Evolutionary conservation across 2,329 filamentous ascomycete genomes (phyloP), one percentile per base, ranked within the genome.

Genomic region (Sporothrix dimorphospora): DNA sequence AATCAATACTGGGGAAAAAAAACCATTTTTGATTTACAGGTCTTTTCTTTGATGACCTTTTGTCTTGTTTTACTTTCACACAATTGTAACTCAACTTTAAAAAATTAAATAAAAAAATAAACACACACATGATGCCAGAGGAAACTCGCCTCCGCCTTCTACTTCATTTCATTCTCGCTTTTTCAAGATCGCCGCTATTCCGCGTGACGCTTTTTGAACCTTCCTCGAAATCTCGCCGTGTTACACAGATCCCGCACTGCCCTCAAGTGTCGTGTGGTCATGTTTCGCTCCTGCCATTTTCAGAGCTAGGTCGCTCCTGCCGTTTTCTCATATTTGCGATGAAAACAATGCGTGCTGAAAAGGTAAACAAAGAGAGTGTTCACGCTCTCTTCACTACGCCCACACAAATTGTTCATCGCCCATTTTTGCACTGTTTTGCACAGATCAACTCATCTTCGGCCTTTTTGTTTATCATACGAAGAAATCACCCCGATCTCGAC

Each of bases 271-370:
- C 27, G 16, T 34, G 14, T 63, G n/a, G 34, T 19, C n/a, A 4
- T 42, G 34, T 34, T 19, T 63, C 57, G 34, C n/a, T 24, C 57
- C 57, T 63, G n/a, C 57, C 34, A 42, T 63, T 63, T 42, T 42
- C 16, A 38, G 45, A 16, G 16, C 4, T 8, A 7, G 16, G 16
- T 51, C 19, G 42, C 65, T 51, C 65, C 27, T 67, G 47, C 42
- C 65, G 3, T 49, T 21, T 51, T 51, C 9, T 30, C 27, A 4
- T 49, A 2, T 45, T 27, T 6, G 16, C 30, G 53, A 57, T 19
- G 49, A 11, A 3, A 11, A 24, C 12, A 21, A 9, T 53, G 7
- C 49, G 49, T 24, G 14, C 27, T 19, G 1, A 63, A 61, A 42
- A 24, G 19, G 65, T 67, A 67, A 67, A 67, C 65, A 51, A 53